Base-by-base conservation (phyloP, 768 basidiomycete genomes). In the Phallus indusiatus region DNA sequence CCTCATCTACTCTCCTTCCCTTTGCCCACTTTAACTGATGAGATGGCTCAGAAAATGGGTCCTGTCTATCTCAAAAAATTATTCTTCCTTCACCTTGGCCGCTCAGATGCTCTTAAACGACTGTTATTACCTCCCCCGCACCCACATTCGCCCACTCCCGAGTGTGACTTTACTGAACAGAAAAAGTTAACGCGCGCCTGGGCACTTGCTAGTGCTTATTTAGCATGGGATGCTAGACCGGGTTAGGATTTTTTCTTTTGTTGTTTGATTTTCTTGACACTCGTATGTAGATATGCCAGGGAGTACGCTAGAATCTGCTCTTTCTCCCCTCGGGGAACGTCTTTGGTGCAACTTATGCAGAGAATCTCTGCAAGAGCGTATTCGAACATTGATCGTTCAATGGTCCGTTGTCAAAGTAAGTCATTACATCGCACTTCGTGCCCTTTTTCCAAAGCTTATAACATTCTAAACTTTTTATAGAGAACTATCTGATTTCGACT, bases 41-140 rank as follows among this genome's bases (percentile, higher is more conserved):
- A 68, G 17, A 61, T 72, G 28, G 77, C 72, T 1, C 59, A 67
- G 46, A 64, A 65, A 18, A 76, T 78, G 56, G 77, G 77, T 0
- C 67, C 76, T 9, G 52, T 73, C 2, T 78, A 78, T 64, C 67
- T 78, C 56, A 73, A 71, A 47, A 70, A 74, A 42, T 68, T 79
- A 22, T 64, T 75, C 61, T 65, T 71, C 48, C 70, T 79, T 8
- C 75, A 76, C 51, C 59, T 70, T 24, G 65, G 64, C 22, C 69
- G 78, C 24, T 67, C 69, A 42, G 65, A 69, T 5, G 70, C 72
- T 11, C 69, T 78, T 50, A 75, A 67, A 58, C 55, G 58, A 7
- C 56, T 72, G 34, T 62, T 73, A n/a, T 60, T 62, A 2, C 52
- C 59, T 14, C 71, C 70, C 34, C 72, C 72, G 7, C 58, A 18